A percentile compares a stretch with the other conserved stretches of the same genome.
Conservation (phyloP, 352 stramenopile species). For the Ophiocytium majus region DNA sequence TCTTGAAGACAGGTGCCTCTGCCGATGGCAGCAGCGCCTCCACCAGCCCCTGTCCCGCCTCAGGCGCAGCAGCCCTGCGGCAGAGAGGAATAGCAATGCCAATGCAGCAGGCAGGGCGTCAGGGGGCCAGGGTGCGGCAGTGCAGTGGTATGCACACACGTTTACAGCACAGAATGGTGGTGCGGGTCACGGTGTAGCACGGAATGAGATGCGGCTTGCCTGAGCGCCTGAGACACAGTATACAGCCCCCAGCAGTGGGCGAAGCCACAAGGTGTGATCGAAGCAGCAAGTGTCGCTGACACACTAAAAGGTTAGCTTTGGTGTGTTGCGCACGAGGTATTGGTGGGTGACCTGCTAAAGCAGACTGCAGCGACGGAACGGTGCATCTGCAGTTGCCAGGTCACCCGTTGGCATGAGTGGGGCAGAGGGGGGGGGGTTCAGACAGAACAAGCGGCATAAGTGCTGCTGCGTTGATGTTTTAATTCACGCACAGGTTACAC, state of each 20-base stretch:
- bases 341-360: no score
- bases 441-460: no score
- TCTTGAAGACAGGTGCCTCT: conserved; percentile 16
- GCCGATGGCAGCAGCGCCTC: conserved; percentile 1
- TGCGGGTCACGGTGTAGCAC: background rate
- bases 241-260: background rate
- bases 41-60: background rate
- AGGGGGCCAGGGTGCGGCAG: background rate
- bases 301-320: no score
- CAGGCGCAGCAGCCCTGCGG: background rate
- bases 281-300: no score
- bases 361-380: no score
- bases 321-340: no score
- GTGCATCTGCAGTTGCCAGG: no score
- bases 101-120: background rate
- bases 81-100: background rate
- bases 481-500: no score
- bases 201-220: background rate
- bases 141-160: background rate
- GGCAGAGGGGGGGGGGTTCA: no score
- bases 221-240: background rate
- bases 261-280: no score
- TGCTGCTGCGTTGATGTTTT: no score
- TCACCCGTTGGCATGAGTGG: no score
- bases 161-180: background rate